Evolutionary conservation across 176 grass and related monocot genomes (phyloP).

Genomic region (Zea luxurians): DNA sequence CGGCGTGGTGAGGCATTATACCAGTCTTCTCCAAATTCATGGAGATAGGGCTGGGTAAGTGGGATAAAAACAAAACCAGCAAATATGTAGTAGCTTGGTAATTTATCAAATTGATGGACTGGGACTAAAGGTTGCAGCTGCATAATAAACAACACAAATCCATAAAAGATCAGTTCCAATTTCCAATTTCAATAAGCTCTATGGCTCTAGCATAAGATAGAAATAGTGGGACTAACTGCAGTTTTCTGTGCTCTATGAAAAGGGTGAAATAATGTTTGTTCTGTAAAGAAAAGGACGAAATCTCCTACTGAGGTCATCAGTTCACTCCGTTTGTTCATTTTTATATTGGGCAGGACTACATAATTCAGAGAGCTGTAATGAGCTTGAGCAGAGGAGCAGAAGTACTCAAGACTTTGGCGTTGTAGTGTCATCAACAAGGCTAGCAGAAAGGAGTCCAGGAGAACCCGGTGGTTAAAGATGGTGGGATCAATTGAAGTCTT

Average conservation of each 20-base stretch:
- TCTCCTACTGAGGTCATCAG: background rate
- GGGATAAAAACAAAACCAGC: constrained; percentile 92
- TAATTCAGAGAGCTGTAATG: background rate
- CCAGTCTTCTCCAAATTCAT: constrained; percentile 98
- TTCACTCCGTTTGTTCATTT: background rate
- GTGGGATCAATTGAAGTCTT: background rate
- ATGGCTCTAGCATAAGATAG: background rate
- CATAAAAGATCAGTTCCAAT: constrained; percentile 25
- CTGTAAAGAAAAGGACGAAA: background rate
- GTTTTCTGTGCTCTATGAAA: background rate
- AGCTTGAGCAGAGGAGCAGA: background rate
- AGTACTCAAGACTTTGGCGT: background rate
- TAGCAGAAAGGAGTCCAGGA: background rate
- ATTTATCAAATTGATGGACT: constrained; percentile 90
- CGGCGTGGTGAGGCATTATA: constrained; percentile 87
- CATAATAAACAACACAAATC: constrained; percentile 33
- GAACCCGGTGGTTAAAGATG: background rate
- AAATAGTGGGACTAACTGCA: background rate
- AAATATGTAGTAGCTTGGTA: constrained; percentile 97
- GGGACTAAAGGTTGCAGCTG: constrained; percentile 94
- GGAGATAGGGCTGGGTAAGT: constrained; percentile 94
- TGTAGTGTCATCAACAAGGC: background rate
- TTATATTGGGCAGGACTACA: background rate
- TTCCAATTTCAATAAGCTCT: constrained; percentile 13
- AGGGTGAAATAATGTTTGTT: background rate